phyloP scores from a whole-genome alignment of 2,329 filamentous ascomycete genomes.

The Nemania sp. region DNA sequence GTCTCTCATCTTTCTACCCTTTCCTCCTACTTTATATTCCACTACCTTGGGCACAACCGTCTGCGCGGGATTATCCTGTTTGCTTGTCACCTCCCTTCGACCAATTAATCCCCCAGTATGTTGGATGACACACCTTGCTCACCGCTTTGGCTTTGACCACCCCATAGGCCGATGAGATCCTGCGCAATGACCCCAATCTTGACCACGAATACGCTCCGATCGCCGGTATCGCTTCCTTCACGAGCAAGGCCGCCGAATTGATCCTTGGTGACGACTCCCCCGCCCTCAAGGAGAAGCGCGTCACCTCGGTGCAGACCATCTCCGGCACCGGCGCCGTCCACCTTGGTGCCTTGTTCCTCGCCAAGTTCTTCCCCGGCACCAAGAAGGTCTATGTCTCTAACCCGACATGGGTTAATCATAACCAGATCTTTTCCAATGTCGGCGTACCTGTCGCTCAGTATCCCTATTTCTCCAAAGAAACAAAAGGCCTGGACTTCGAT shows the following conservation, averaged over 20 bases:
- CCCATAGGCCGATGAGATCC: conserved; percentile 86
- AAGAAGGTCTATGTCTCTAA: conserved; percentile 89
- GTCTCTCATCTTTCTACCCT: not conserved
- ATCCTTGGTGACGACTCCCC: conserved; percentile 84
- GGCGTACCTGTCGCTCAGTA: conserved; percentile 82
- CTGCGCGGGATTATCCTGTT: conserved; percentile 9
- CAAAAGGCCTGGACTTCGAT: conserved; percentile 90
- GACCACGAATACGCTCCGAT: conserved; percentile 99
- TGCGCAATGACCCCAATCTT: conserved; percentile 87
- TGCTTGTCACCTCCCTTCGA: not conserved
- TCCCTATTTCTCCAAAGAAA: conserved; percentile 92
- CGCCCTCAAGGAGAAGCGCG: conserved; percentile 85
- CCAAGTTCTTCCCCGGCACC: conserved; percentile 85
- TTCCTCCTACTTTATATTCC: not conserved
- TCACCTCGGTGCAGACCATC: conserved; percentile 89
- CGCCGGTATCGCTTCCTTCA: conserved; percentile 87
- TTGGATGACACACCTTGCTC: conserved; percentile 36
- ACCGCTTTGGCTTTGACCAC: conserved; percentile 37
- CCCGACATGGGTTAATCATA: conserved; percentile 98
- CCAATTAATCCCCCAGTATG: conserved; percentile 13
- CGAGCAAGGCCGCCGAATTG: conserved; percentile 88
- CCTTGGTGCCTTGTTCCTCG: conserved; percentile 91
- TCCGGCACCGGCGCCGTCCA: conserved; percentile 97
- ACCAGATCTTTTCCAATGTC: conserved; percentile 97
- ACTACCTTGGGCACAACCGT: not conserved